These are phyloP conservation scores for Starmerella lactis-condensi DNA, from an alignment of 805 yeast genomes.

Conservation along the genomic window DNA sequence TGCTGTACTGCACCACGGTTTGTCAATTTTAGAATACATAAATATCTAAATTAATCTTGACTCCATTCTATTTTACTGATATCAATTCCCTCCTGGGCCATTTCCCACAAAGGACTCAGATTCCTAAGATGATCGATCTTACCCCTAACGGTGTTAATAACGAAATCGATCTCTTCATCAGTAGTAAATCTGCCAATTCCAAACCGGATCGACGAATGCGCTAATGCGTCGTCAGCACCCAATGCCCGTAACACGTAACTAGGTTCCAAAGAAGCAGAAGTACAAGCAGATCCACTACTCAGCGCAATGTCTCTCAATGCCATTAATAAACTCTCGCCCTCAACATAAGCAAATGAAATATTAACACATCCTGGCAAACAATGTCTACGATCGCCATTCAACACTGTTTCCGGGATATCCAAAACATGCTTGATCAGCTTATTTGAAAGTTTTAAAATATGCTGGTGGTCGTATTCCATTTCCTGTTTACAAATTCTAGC, in stretches of 20 bases:
- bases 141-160: slow-evolving; percentile 67
- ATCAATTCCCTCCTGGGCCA: slow-evolving; percentile 98
- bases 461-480: slow-evolving; percentile 49
- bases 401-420: slow-evolving; percentile 67
- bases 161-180: slow-evolving; percentile 88
- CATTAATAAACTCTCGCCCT: slow-evolving; percentile 94
- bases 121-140: slow-evolving; percentile 84
- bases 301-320: slow-evolving; percentile 93
- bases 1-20: no score
- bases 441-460: slow-evolving; percentile 52
- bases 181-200: slow-evolving; percentile 97
- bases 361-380: slow-evolving; percentile 90
- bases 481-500: slow-evolving; percentile 67
- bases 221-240: slow-evolving; percentile 95
- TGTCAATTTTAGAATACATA: no score
- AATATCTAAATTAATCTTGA: slow-evolving; percentile 63
- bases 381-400: slow-evolving; percentile 64
- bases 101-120: slow-evolving; percentile 92
- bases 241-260: slow-evolving; percentile 90
- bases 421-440: slow-evolving; percentile 57
- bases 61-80: slow-evolving; percentile 91
- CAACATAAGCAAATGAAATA: slow-evolving; percentile 90
- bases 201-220: slow-evolving; percentile 94
- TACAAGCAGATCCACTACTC: slow-evolving; percentile 94
- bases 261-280: slow-evolving; percentile 95